Evolutionary conservation across 73 alveolate species (phyloP), one percentile per base, ranked within the genome.

Genomic region (Durusdinium trenchii): DNA sequence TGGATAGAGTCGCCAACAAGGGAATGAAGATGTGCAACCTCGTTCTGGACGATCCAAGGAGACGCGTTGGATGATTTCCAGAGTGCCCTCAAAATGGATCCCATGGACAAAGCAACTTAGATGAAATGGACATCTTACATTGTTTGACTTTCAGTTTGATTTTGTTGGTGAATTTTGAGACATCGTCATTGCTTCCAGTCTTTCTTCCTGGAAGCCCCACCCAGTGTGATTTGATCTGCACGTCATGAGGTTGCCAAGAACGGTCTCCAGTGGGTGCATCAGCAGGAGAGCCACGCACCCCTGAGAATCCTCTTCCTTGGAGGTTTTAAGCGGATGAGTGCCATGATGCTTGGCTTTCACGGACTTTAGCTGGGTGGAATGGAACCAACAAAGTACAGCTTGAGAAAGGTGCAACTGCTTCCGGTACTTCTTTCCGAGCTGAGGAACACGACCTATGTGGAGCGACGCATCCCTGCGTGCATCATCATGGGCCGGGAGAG

Each of bases 381-480:
- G 69, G 12, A 12, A 57, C 69, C n/a, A n/a, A n/a, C n/a, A 60
- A 60, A 60, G 73, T 60, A 2, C 73, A 60, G n/a, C n/a, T n/a
- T n/a, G n/a, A n/a, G n/a, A n/a, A n/a, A n/a, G n/a, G n/a, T n/a
- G n/a, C 30, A 23, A 60, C 73, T 60, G 18, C 4, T 32, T 60
- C 30, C n/a, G 73, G 73, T 23, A 60, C 69, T 57, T 57, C 32
- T 57, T 57, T 57, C 23, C 69, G 18, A 60, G 69, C 69, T 23
- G 1, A 89, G 96, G 96, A 89, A 89, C 86, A 89, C 82, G 69
- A 61, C 86, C 86, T 89, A 89, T 43, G 45, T 64, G 35, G 96
- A 89, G 86, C 85, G 86, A 36, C 96, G 96, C 28, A 38, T 6
- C 3, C 42, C 69, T 14, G 96, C 42, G 10, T 9, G 43, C 71